Evolutionary conservation across 1,284 basidiomycete genomes (phyloP).

Genomic region (Boletellus deceptivus): DNA sequence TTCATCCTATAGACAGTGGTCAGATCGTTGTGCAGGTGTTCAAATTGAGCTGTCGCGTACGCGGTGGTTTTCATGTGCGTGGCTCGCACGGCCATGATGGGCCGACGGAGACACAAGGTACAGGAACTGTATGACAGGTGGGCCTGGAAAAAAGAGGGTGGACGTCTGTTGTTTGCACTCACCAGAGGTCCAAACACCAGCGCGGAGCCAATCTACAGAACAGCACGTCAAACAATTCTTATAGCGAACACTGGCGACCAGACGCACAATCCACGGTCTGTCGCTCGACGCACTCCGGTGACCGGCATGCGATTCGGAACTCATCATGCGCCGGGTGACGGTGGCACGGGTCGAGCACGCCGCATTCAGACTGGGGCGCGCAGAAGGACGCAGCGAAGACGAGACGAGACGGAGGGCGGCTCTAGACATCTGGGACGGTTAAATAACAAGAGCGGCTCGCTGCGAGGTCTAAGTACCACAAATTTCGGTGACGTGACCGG

Average conservation of each 20-base stretch:
- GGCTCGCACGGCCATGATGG: conserved; percentile 23
- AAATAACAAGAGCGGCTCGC: conserved; percentile 8
- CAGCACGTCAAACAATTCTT: background rate
- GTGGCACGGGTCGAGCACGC: conserved; percentile 13
- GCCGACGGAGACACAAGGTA: conserved; percentile 34
- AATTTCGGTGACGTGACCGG: conserved; percentile 31
- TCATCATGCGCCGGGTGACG: conserved; percentile 25
- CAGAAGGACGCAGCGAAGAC: conserved; percentile 15
- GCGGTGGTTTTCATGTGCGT: conserved; percentile 21
- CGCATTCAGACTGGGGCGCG: conserved; percentile 6
- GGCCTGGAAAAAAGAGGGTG: background rate
- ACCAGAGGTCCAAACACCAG: conserved; percentile 33
- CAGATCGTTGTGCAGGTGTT: conserved; percentile 8
- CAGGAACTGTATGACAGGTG: conserved; percentile 20
- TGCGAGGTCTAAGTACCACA: conserved; percentile 10
- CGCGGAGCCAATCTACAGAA: conserved; percentile 31
- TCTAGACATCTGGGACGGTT: conserved; percentile 22
- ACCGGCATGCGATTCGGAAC: conserved; percentile 23
- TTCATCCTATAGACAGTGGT: conserved; percentile 17
- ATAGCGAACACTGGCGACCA: background rate
- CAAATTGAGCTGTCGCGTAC: conserved; percentile 20
- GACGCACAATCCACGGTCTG: conserved; percentile 32
- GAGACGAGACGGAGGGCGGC: conserved; percentile 16
- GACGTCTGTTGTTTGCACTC: conserved; percentile 3
- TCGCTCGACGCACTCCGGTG: conserved; percentile 22